These are phyloP conservation scores for Neurospora sp. DNA, from an alignment of 2,329 filamentous ascomycete genomes.

Conservation along the genomic window DNA sequence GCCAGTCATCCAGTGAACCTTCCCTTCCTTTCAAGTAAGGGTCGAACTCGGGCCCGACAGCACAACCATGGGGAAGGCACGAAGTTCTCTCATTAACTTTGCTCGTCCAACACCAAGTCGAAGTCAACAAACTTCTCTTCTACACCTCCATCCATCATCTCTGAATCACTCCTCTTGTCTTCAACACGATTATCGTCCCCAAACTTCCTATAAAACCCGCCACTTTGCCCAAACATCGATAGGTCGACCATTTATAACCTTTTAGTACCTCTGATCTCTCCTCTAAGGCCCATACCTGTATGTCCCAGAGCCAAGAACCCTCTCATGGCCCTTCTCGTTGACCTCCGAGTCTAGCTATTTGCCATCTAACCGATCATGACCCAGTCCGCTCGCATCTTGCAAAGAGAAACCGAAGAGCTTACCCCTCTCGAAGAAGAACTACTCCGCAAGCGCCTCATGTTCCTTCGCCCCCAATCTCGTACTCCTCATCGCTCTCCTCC, in stretches of 20 bases:
- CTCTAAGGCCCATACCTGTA: background rate
- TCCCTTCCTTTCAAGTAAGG: background rate
- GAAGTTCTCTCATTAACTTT: too few relatives aligned
- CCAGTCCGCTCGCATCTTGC: background rate
- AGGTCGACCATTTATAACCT: background rate
- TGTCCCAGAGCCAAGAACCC: background rate
- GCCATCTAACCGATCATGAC: background rate
- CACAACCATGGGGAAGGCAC: background rate
- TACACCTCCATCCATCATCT: background rate
- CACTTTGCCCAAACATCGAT: background rate
- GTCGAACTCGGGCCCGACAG: background rate
- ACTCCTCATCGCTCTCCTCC: background rate
- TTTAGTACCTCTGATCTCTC: background rate
- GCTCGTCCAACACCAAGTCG: background rate
- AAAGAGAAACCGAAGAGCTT: background rate
- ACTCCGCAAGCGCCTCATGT: background rate
- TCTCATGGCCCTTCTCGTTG: background rate
- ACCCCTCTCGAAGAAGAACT: background rate
- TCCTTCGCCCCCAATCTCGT: background rate
- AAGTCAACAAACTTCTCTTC: background rate
- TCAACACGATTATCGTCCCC: background rate
- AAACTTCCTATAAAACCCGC: background rate
- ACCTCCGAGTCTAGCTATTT: background rate
- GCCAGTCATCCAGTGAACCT: background rate
- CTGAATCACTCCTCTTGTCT: background rate